Evolutionary conservation across 2,329 filamentous ascomycete genomes (phyloP).

Genomic region (Colletotrichum acutatum): DNA sequence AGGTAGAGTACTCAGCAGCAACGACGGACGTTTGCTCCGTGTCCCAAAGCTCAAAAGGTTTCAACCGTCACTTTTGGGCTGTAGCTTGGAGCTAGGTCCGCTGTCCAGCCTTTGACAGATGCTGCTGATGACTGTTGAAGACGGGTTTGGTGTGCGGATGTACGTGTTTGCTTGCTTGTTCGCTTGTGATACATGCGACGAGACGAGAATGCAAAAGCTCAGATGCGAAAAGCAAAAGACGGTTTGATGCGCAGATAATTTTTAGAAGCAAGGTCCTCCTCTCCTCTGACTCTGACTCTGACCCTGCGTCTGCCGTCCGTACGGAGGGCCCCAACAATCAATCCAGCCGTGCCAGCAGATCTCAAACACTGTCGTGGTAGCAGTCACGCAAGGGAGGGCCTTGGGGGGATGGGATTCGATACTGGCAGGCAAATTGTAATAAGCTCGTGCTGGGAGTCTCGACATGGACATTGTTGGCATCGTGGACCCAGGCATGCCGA

Average conservation of each 20-base stretch:
- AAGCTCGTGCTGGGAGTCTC: background rate
- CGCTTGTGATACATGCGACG: background rate
- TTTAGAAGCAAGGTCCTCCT: background rate
- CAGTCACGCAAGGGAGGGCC: background rate
- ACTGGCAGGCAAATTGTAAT: background rate
- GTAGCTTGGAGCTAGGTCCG: background rate
- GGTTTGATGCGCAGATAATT: conserved; percentile 3
- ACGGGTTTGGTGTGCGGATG: background rate
- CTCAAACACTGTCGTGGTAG: background rate
- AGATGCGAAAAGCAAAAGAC: conserved; percentile 4
- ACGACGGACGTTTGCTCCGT: conserved; percentile 2
- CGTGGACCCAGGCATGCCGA: background rate
- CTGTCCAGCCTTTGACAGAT: background rate
- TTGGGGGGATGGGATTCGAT: background rate
- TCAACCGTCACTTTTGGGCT: background rate
- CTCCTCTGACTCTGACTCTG: too few relatives aligned
- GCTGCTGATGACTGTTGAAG: background rate
- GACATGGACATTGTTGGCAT: background rate
- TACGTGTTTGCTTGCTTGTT: background rate
- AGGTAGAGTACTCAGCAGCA: background rate
- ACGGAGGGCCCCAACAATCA: conserved; percentile 6
- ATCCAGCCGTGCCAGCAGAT: background rate
- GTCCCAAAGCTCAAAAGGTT: background rate
- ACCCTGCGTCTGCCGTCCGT: background rate
- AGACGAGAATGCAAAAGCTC: background rate